Percentiles rank a stretch among this genome's conserved stretches.
Conservation (phyloP, 257 asterid species). For the Solanum acaule region DNA sequence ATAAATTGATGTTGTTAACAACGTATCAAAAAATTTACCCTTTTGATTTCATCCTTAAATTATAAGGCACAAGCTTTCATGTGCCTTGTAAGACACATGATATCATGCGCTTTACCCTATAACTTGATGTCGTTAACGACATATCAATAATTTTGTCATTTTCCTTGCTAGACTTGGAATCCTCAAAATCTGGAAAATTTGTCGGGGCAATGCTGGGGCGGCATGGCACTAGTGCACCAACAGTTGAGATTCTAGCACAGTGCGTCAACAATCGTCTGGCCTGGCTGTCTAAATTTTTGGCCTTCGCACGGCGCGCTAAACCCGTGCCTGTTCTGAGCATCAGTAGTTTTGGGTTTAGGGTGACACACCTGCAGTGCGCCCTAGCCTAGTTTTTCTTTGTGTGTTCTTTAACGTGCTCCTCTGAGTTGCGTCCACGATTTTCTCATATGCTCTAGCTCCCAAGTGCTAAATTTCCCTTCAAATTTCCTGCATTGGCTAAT, state of each 20-base stretch:
- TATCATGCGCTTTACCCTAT: neutral
- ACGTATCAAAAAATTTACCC: neutral
- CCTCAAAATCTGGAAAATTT: neutral
- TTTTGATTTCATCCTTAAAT: neutral
- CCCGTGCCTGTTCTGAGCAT: neutral
- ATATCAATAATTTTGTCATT: neutral
- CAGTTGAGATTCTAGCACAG: no score
- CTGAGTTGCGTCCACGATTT: no score
- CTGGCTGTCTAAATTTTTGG: no score
- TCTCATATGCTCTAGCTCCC: neutral
- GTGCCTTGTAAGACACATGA: neutral
- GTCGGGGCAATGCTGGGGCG: no score
- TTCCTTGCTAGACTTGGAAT: no score
- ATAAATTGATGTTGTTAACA: neutral
- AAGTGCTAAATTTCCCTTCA: no score
- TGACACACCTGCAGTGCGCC: no score
- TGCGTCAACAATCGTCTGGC: no score
- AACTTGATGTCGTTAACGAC: neutral
- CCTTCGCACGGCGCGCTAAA: neutral
- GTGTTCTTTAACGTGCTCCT: neutral
- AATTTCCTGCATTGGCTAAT: neutral
- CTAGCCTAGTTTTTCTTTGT: neutral
- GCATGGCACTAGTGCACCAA: no score
- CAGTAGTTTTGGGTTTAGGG: neutral
- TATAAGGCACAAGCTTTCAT: neutral